Base-by-base conservation (phyloP, 2,329 filamentous ascomycete species). In the Xylariales sp. region DNA sequence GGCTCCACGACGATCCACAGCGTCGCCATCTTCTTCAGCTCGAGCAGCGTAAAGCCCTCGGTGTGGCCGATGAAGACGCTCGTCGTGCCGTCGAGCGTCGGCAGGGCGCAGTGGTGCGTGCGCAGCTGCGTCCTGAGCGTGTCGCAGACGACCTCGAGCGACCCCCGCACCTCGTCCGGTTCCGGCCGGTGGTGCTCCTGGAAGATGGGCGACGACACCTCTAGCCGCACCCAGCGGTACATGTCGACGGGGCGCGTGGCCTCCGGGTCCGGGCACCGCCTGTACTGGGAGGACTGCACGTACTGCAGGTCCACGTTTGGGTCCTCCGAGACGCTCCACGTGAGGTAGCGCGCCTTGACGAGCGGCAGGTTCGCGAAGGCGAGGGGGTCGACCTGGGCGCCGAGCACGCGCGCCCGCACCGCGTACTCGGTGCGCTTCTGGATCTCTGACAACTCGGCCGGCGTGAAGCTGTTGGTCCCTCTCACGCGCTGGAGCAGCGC, bases 21-120 rank as follows among this genome's bases (percentile, higher is more conserved):
- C 52, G 69, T 71, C 43, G 64, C 55, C 34, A 74, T 9, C 48
- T 65, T 69, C 65, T 75, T 74, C 12, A 74, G 61, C 34, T 73
- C 68, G 14, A 68, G 45, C 4, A 75, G 53, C n/a, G 62, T 56
- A 56, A 73, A 65, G 1, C 72, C 72, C 12, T 28, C 50, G 32
- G 64, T 69, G 62, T 70, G 65, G 52, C 69, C 69, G 3, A 73
- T 49, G 46, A 36, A 46, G 55, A 74, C 32, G 30, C 67, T 66
- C n/a, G 69, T 70, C 5, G 68, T 68, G 5, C 60, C 52, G 18
- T 54, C 45, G 23, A 75, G 62, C n/a, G 66, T n/a, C 16, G 57
- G 43, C 34, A 69, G 18, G 28, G 70, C 71, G 12, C 23, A 32
- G 67, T 75, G 72, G 64, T 75, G 72, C 6, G 72, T 61, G 45